Evolutionary conservation across 768 basidiomycete genomes (phyloP).

Genomic region (Tulasnella sp.): DNA sequence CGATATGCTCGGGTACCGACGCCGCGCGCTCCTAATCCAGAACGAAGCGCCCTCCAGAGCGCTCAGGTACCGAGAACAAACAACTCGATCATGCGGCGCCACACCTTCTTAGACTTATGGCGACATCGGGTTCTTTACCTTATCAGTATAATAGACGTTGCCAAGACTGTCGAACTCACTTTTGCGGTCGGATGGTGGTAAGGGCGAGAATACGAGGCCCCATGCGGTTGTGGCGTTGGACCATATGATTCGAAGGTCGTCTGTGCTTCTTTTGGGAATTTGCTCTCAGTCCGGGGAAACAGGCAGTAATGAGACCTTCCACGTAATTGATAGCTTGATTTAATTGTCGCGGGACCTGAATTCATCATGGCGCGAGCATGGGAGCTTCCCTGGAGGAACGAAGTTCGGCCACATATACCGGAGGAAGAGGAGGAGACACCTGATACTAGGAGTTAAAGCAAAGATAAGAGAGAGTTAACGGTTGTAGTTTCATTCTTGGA

Average conservation of each 20-base stretch:
- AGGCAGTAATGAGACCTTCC: not conserved
- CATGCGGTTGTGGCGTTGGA: not conserved
- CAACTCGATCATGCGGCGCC: not conserved
- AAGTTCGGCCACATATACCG: too few relatives aligned
- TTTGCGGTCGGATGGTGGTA: not conserved
- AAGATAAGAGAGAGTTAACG: too few relatives aligned
- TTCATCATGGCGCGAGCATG: too few relatives aligned
- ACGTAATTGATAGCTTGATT: not conserved
- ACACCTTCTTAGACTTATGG: not conserved
- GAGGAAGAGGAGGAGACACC: too few relatives aligned
- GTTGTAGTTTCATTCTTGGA: too few relatives aligned
- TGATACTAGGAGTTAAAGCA: too few relatives aligned
- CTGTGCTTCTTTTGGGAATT: too few relatives aligned
- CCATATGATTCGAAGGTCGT: not conserved
- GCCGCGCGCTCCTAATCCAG: not conserved
- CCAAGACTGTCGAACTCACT: not conserved
- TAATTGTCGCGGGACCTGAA: too few relatives aligned
- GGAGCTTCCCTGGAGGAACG: too few relatives aligned
- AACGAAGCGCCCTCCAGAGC: not conserved
- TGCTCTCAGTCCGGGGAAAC: too few relatives aligned
- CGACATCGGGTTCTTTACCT: not conserved
- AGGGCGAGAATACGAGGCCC: not conserved
- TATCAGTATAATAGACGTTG: not conserved
- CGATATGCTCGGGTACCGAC: not conserved
- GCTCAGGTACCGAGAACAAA: not conserved